Conservation (phyloP, 2,329 filamentous ascomycete species). For the Ustulina deusta region DNA sequence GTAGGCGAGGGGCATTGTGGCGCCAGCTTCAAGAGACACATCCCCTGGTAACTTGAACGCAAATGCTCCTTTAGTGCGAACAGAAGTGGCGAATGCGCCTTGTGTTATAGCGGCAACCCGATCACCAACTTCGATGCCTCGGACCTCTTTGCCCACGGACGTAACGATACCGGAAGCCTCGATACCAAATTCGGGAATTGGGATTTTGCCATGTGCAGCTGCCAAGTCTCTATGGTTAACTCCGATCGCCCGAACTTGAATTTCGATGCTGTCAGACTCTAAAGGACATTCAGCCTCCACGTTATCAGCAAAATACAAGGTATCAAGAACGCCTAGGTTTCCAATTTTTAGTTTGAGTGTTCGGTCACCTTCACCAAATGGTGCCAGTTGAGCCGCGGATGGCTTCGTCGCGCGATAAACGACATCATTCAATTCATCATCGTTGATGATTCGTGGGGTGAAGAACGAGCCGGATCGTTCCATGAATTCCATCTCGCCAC, state of each 20-base stretch:
- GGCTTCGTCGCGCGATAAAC: slow-evolving; percentile 59
- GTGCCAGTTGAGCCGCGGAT: slow-evolving; percentile 53
- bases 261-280: slow-evolving; percentile 52
- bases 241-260: slow-evolving; percentile 47
- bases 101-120: slow-evolving; percentile 55
- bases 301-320: slow-evolving; percentile 48
- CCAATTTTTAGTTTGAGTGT: slow-evolving; percentile 47
- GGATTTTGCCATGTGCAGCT: slow-evolving; percentile 47
- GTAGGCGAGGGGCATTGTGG: slow-evolving; percentile 48
- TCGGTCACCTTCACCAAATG: slow-evolving; percentile 53
- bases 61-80: slow-evolving; percentile 47
- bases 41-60: slow-evolving; percentile 48
- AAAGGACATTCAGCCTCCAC: slow-evolving; percentile 46
- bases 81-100: slow-evolving; percentile 49
- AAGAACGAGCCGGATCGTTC: slow-evolving; percentile 55
- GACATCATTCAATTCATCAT: slow-evolving; percentile 56
- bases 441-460: slow-evolving; percentile 56
- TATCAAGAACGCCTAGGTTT: slow-evolving; percentile 48
- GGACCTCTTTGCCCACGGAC: slow-evolving; percentile 45
- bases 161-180: slow-evolving; percentile 49
- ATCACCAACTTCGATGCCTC: slow-evolving; percentile 47
- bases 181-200: slow-evolving; percentile 44
- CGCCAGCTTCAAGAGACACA: slow-evolving; percentile 48
- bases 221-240: slow-evolving; percentile 50
- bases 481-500: slow-evolving; percentile 59